These are phyloP conservation scores for Zoysia pacifica DNA, from an alignment of 176 grass and related monocot genomes.

Conservation along the genomic window DNA sequence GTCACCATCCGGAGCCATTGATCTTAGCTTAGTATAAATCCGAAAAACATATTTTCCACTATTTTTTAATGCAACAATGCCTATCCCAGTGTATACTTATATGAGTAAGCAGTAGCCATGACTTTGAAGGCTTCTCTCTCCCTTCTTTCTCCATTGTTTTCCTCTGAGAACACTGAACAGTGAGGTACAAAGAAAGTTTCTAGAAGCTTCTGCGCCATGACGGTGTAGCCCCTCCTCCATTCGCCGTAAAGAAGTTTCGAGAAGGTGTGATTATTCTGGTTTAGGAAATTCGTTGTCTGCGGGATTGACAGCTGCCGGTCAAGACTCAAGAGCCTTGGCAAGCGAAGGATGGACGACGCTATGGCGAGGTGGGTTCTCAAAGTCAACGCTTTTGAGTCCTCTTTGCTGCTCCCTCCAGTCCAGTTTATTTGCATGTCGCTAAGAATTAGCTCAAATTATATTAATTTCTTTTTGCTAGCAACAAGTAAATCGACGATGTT, in stretches of 20 bases:
- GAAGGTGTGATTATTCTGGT: neutral
- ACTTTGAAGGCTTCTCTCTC: neutral
- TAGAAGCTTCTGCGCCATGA: neutral
- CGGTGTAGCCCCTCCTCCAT: neutral
- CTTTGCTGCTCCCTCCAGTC: neutral
- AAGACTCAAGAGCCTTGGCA: neutral
- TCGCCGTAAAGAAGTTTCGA: neutral
- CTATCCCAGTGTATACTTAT: too few relatives aligned
- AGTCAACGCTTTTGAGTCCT: neutral
- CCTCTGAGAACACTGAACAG: neutral
- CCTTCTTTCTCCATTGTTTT: neutral
- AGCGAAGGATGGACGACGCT: neutral
- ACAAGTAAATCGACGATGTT: neutral
- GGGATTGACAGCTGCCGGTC: neutral
- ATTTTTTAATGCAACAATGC: too few relatives aligned
- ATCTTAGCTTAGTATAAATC: neutral
- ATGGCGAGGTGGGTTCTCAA: neutral
- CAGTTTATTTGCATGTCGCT: neutral
- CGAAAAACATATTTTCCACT: too few relatives aligned
- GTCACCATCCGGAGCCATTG: neutral
- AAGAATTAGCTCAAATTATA: neutral
- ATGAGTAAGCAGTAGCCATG: too few relatives aligned
- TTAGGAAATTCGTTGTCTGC: neutral
- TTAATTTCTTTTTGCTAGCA: neutral
- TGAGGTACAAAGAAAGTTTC: neutral